phyloP scores from a whole-genome alignment of 768 basidiomycete species.

The Rhodotorula diobovata region DNA sequence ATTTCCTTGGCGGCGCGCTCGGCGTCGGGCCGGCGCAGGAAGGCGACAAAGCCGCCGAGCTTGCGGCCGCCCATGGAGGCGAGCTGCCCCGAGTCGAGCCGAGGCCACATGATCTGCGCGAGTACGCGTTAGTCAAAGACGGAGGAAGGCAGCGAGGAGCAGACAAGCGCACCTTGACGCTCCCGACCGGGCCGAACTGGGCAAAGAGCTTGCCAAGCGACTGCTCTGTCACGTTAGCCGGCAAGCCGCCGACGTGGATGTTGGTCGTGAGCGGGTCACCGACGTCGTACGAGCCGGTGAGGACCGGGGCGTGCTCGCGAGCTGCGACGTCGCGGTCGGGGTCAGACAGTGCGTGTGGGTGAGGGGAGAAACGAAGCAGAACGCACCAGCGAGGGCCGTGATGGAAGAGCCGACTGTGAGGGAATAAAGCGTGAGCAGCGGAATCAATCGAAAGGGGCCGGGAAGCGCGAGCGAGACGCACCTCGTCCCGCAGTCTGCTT shows the following conservation, averaged over 20 bases:
- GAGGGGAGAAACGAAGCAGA: too few relatives aligned
- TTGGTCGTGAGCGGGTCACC: slow-evolving; percentile 90
- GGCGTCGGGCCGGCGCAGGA: slow-evolving; percentile 88
- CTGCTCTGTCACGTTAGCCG: slow-evolving; percentile 77
- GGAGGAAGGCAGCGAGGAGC: neutral
- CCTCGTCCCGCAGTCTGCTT: slow-evolving; percentile 53
- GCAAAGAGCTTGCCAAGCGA: slow-evolving; percentile 86
- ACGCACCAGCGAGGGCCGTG: slow-evolving; percentile 79
- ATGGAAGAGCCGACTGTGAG: slow-evolving; percentile 55
- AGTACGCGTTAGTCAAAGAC: neutral
- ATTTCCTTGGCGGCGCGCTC: slow-evolving; percentile 81
- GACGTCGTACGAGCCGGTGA: slow-evolving; percentile 86
- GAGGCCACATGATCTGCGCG: slow-evolving; percentile 97
- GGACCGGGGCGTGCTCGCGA: slow-evolving; percentile 54
- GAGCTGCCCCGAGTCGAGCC: slow-evolving; percentile 49
- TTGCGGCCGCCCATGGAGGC: slow-evolving; percentile 57
- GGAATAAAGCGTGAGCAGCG: slow-evolving; percentile 52
- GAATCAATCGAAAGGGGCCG: neutral
- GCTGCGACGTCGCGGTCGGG: slow-evolving; percentile 16
- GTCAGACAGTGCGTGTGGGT: neutral
- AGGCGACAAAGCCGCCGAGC: slow-evolving; percentile 92
- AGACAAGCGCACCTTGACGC: slow-evolving; percentile 45
- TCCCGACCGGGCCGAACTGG: slow-evolving; percentile 76
- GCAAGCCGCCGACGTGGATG: slow-evolving; percentile 90
- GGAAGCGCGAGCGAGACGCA: neutral